Base-by-base conservation (phyloP, 208 protist genomes). In the Acanthamoeba sp. region DNA sequence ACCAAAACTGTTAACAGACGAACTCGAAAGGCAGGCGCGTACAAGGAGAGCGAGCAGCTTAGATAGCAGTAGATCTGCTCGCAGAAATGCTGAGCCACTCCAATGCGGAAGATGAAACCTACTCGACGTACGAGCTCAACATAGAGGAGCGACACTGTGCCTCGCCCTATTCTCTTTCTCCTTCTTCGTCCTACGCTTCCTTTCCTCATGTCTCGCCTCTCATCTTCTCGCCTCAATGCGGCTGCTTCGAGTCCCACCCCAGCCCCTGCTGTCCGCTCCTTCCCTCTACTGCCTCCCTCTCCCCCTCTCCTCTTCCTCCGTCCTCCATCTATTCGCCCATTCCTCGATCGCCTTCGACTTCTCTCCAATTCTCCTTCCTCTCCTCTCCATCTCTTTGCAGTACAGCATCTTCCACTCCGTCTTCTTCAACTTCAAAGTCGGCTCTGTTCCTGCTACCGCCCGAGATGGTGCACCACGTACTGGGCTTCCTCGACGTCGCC, bases 381-480 rank as follows among this genome's bases (percentile, higher is more conserved):
- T 69, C n/a, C 59, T 80, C 69, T 45, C 18, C 36, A n/a, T 80
- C 69, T 80, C 18, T n/a, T 80, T 4, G 6, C 69, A 24, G 6
- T 55, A 55, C 48, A 55, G 10, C 48, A 55, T n/a, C n/a, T n/a
- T n/a, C n/a, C n/a, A n/a, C n/a, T n/a, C n/a, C n/a, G n/a, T n/a
- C n/a, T n/a, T n/a, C n/a, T n/a, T n/a, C n/a, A n/a, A n/a, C n/a
- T n/a, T n/a, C n/a, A n/a, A n/a, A n/a, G n/a, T 16, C 48, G 48
- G 10, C 48, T 16, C 16, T 55, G 48, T 55, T 55, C 48, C 29
- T 48, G 24, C 27, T 80, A 5, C 69, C 69, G 9, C 69, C 69
- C 14, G 69, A 80, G 36, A 80, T 80, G 36, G 36, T 80, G 38
- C 69, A 80, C 38, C 69, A 80, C 36, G 69, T 80, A 9, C 38